Base-by-base conservation (phyloP, 2,329 filamentous ascomycete species). In the Fusarium tanahbumbuense region DNA sequence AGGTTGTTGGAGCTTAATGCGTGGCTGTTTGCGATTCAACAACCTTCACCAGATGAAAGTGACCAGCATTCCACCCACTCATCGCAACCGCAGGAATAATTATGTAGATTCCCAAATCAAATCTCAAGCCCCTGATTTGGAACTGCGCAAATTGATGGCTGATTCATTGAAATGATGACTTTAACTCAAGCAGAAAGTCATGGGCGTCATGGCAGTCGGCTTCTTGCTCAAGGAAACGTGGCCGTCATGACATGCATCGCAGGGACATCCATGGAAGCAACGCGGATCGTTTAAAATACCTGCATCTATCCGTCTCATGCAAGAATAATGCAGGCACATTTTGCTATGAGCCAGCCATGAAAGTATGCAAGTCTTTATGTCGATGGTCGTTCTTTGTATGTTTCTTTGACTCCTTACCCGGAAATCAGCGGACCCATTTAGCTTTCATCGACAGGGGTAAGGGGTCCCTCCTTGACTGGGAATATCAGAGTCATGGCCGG, bases 201-300 rank as follows among this genome's bases (percentile, higher is more conserved):
- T 64, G 18, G 23, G 57, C 65, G 67, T 75, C 67, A 70, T 73
- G 41, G 47, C 54, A 57, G 56, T 48, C 22, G 47, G 48, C 27
- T 60, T 53, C 54, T 34, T 60, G 40, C 49, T 67, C 59, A 22
- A 34, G 18, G 52, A 64, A 68, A 70, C 69, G 64, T 75, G 63
- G 69, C 60, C 58, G 65, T 73, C 71, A 73, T 75, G 73, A 68
- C 67, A 59, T 75, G 69, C 71, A 73, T 60, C 52, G 20, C 58
- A 60, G 49, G 58, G 52, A 60, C 63, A 57, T 47, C 60, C 70
- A 60, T 61, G 68, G 56, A 67, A 44, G 45, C 42, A 45, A 55
- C 63, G 55, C 68, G 47, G 61, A 56, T 69, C 28, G 64, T 52
- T 54, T 40, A 52, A 49, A 67, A 67, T 47, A 62, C 42, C 42